These are phyloP conservation scores for Paraurostyla sp. DNA, from an alignment of 73 alveolate genomes.

Conservation along the genomic window DNA sequence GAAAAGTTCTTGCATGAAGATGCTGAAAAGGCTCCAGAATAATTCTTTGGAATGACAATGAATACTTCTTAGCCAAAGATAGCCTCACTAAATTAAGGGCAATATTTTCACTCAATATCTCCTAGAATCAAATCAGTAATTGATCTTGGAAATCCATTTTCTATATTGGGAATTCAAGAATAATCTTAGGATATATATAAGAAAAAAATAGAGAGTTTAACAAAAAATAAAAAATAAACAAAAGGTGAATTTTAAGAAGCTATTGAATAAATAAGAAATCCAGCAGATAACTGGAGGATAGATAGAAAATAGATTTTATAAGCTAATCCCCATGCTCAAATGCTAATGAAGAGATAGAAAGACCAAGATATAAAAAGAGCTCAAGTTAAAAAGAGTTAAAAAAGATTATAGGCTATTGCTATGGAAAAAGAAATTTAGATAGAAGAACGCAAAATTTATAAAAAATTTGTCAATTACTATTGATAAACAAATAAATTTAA, in stretches of 20 bases:
- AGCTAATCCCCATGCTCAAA: not conserved
- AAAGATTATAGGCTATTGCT: not conserved
- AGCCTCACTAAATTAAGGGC: no score
- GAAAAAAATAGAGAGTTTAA: not conserved
- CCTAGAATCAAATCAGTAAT: not conserved
- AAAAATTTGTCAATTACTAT: not conserved
- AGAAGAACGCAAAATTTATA: constrained; percentile 8
- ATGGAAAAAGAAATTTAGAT: not conserved
- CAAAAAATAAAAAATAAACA: not conserved
- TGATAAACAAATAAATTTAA: no score
- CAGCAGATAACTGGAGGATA: constrained; percentile 12
- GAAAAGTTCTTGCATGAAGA: not conserved
- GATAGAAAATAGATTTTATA: not conserved
- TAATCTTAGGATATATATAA: not conserved
- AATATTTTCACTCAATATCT: constrained; percentile 1
- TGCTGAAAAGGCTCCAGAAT: not conserved
- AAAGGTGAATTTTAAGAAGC: not conserved
- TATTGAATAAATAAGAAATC: not conserved
- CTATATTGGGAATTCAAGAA: not conserved
- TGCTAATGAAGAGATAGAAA: not conserved
- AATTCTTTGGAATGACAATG: constrained; percentile 31
- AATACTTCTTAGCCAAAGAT: no score
- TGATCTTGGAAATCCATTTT: not conserved
- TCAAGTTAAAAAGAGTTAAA: not conserved
- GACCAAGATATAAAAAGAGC: not conserved